A percentile compares a stretch with the other conserved stretches of the same genome.
These are phyloP conservation scores for Croton setiger DNA, from an alignment of 441 rosid species.

Conservation along the genomic window DNA sequence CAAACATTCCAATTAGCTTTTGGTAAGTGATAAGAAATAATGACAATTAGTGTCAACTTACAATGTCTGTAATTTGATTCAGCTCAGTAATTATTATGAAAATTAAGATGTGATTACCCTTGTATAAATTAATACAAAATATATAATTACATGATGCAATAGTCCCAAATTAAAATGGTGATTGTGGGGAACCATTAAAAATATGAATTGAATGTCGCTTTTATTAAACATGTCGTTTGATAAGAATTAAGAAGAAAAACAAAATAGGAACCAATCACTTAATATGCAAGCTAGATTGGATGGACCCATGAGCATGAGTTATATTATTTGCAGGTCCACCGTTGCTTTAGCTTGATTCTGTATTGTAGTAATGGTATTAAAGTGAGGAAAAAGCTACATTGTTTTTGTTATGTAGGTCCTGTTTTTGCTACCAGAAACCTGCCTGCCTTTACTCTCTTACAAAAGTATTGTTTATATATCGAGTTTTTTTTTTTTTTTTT, in stretches of 20 bases:
- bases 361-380: not conserved
- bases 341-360: not conserved
- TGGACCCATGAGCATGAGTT: conserved; percentile 2
- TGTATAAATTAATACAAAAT: not conserved
- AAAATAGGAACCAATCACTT: conserved; percentile 5
- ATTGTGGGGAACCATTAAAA: not conserved
- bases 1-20: too few relatives aligned
- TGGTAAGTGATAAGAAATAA: not conserved
- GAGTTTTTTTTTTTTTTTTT: too few relatives aligned
- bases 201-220: not conserved
- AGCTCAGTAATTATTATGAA: conserved; percentile 9
- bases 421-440: conserved; percentile 2
- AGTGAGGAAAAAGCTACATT: conserved; percentile 12
- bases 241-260: conserved; percentile 7
- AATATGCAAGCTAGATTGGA: not conserved
- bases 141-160: not conserved
- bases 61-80: not conserved
- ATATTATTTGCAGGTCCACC: not conserved
- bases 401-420: not conserved
- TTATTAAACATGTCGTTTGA: not conserved
- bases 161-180: not conserved
- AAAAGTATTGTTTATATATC: not conserved
- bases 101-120: not conserved
- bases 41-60: not conserved
- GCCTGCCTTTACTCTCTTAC: not conserved